A percentile compares a stretch with the other conserved stretches of the same genome.
phyloP scores from a whole-genome alignment of 2,329 filamentous ascomycete species.

The Clonostachys sp. region DNA sequence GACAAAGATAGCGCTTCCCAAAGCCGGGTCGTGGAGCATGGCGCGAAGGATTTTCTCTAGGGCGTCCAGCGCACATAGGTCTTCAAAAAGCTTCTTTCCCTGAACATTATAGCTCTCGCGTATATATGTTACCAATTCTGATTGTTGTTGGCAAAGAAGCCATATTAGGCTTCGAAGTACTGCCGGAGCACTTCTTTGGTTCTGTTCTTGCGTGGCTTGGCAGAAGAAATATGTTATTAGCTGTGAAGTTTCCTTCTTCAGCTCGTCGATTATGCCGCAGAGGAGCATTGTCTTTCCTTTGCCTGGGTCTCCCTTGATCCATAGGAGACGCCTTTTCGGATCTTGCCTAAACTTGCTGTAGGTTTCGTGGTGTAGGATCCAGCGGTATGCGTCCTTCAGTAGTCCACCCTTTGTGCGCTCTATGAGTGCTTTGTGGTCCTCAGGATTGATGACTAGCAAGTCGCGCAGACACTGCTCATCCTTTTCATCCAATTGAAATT shows the following conservation, averaged over 20 bases:
- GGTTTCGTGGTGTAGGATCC: conserved; percentile 20
- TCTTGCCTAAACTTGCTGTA: conserved; percentile 10
- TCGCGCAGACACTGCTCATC: conserved; percentile 13
- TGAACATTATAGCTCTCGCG: conserved; percentile 4
- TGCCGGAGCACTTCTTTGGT: conserved; percentile 29
- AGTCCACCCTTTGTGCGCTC: conserved; percentile 25
- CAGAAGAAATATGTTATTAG: conserved; percentile 35
- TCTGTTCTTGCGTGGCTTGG: conserved; percentile 25
- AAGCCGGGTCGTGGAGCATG: conserved; percentile 27
- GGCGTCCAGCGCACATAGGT: conserved; percentile 24
- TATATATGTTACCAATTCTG: conserved; percentile 1
- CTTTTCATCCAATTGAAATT: conserved; percentile 2
- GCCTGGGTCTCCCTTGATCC: conserved; percentile 30
- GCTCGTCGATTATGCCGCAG: conserved; percentile 22
- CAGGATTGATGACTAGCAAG: conserved; percentile 18
- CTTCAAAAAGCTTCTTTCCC: conserved; percentile 30
- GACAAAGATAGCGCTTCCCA: conserved; percentile 23
- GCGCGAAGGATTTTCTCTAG: conserved; percentile 27
- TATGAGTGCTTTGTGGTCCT: conserved; percentile 26
- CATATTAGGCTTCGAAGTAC: conserved; percentile 38
- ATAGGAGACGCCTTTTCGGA: conserved; percentile 16
- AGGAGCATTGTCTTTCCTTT: conserved; percentile 40
- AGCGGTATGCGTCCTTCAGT: conserved; percentile 20
- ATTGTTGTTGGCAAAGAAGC: conserved; percentile 23
- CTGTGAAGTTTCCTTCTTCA: conserved; percentile 10